Conservation (phyloP, 257 asterid species). For the Penstemon barbatus region DNA sequence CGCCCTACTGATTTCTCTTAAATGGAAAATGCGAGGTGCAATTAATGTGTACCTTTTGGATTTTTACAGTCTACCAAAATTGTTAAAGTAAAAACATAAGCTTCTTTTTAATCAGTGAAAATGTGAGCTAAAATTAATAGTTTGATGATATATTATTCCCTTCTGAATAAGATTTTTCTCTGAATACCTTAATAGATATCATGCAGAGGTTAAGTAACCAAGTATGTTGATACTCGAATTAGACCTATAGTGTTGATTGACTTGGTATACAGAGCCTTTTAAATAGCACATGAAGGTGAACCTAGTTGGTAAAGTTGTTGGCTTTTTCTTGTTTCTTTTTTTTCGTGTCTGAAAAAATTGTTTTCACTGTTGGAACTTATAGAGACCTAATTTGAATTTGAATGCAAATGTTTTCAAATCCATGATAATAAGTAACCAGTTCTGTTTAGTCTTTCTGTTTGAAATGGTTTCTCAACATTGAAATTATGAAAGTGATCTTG, state of each 20-base stretch:
- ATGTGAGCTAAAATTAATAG: background rate
- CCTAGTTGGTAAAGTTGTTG: background rate
- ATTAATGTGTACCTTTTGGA: background rate
- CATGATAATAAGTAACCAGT: background rate
- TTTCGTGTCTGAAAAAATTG: constrained; percentile 9
- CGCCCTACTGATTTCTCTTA: background rate
- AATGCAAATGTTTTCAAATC: background rate
- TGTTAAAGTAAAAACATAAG: background rate
- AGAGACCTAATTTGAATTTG: background rate
- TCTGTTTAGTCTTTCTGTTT: background rate
- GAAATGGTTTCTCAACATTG: no score
- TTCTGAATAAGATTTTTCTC: background rate
- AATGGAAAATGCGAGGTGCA: constrained; percentile 25
- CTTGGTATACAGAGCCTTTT: background rate
- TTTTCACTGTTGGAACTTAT: constrained; percentile 9
- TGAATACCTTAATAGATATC: background rate
- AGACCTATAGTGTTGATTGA: constrained; percentile 10
- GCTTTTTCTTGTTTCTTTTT: constrained; percentile 17
- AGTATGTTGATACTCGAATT: constrained; percentile 6
- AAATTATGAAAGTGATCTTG: no score
- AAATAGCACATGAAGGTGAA: background rate
- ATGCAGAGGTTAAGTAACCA: constrained; percentile 1
- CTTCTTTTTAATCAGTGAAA: background rate
- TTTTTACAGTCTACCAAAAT: constrained; percentile 3
- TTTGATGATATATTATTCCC: background rate